Percentiles rank a stretch among this genome's conserved stretches.
Conservation (phyloP, 371 early-diverging fungal species). For the Mortierella sp. region DNA sequence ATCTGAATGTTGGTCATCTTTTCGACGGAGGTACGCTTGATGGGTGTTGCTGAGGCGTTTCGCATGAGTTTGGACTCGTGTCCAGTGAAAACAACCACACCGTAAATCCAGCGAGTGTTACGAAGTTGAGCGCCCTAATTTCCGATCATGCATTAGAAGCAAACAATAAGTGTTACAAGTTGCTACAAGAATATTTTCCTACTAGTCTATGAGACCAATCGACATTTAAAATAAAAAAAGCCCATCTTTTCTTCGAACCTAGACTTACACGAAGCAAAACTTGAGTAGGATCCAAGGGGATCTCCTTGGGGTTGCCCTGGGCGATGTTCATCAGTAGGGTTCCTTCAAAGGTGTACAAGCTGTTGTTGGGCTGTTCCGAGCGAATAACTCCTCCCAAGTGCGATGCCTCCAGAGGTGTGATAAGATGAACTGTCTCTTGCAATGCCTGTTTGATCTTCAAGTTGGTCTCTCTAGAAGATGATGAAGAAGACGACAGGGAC, state of each 20-base stretch:
- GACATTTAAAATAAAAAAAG: background rate
- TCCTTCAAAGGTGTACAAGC: slow-evolving; percentile 90
- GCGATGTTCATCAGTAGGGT: slow-evolving; percentile 66
- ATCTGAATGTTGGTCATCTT: slow-evolving; percentile 95
- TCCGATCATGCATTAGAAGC: background rate
- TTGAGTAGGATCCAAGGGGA: slow-evolving; percentile 87
- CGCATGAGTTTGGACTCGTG: slow-evolving; percentile 94
- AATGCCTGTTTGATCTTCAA: slow-evolving; percentile 92
- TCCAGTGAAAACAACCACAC: slow-evolving; percentile 89
- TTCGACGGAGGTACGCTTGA: slow-evolving; percentile 85
- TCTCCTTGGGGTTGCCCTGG: slow-evolving; percentile 72
- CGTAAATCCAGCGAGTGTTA: slow-evolving; percentile 91
- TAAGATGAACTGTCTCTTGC: slow-evolving; percentile 76
- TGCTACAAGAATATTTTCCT: background rate
- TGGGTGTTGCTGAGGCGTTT: slow-evolving; percentile 88
- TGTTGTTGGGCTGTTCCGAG: slow-evolving; percentile 91
- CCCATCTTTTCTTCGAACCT: background rate
- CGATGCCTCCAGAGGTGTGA: slow-evolving; percentile 74
- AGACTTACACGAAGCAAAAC: slow-evolving; percentile 74
- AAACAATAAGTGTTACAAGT: background rate
- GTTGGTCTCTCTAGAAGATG: slow-evolving; percentile 84
- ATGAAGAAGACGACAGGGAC: background rate
- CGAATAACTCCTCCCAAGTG: slow-evolving; percentile 65
- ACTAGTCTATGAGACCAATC: background rate
- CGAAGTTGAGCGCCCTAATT: slow-evolving; percentile 82